Conservation (phyloP, 305 asterid genomes). For the Solanum hybrid region DNA sequence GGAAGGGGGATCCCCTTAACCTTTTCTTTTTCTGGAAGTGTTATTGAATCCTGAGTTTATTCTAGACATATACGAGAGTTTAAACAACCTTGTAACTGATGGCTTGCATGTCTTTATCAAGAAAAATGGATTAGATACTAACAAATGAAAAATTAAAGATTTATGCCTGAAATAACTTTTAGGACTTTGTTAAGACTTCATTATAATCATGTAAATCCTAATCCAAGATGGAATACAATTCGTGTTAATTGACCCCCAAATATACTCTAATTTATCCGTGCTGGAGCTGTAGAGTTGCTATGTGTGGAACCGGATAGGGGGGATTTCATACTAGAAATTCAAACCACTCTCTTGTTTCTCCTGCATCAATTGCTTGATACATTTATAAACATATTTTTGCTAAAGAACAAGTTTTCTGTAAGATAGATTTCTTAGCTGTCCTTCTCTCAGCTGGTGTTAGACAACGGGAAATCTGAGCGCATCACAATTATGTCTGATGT, state of each 20-base stretch:
- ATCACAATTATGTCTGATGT: slow-evolving; percentile 50
- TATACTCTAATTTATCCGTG: neutral
- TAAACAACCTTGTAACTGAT: neutral
- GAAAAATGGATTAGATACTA: neutral
- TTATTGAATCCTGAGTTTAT: neutral
- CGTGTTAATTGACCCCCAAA: neutral
- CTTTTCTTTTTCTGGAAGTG: neutral
- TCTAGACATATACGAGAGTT: neutral
- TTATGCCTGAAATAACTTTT: neutral
- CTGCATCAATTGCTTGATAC: neutral
- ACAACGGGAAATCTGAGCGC: slow-evolving; percentile 71
- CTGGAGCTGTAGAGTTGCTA: neutral
- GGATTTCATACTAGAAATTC: neutral
- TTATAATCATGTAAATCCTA: neutral
- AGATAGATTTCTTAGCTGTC: neutral
- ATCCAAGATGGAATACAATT: neutral
- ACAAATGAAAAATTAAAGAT: neutral
- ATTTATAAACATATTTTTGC: neutral
- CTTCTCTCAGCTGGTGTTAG: slow-evolving; percentile 58
- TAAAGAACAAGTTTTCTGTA: neutral
- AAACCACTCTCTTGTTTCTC: neutral
- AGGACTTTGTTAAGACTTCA: neutral
- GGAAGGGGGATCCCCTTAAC: neutral
- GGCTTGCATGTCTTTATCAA: neutral
- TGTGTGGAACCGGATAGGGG: neutral